phyloP scores from a whole-genome alignment of 1,284 basidiomycete species.

The Malassezia sympodialis region DNA sequence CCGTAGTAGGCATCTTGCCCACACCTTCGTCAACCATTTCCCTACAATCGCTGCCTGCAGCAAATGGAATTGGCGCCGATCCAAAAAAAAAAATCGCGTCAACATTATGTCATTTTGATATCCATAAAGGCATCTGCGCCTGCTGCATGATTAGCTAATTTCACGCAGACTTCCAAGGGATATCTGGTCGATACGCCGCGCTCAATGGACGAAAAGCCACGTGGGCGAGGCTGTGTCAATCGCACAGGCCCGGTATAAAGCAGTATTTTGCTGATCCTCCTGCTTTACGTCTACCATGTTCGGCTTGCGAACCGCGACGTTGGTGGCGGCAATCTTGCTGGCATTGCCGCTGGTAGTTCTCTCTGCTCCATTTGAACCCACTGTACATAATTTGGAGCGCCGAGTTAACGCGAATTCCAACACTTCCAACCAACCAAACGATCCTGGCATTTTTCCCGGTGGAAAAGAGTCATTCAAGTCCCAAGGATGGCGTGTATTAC shows the following conservation, averaged over 20 bases:
- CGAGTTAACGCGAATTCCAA: not conserved
- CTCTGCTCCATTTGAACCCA: not conserved
- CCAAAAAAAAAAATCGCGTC: not conserved
- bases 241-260: not conserved
- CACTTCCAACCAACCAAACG: not conserved
- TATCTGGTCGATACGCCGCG: not conserved
- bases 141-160: not conserved
- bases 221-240: not conserved
- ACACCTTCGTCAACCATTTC: not conserved
- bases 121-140: not conserved
- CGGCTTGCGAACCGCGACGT: not conserved
- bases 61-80: not conserved
- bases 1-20: not conserved
- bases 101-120: not conserved
- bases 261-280: not conserved
- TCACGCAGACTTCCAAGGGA: not conserved
- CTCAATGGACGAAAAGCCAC: not conserved
- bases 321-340: not conserved
- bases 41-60: not conserved
- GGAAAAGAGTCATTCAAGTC: not conserved
- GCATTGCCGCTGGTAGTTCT: not conserved
- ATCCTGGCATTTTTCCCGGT: not conserved
- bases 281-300: not conserved
- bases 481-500: constrained; percentile 16
- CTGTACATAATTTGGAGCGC: not conserved